phyloP scores from a whole-genome alignment of 371 early-diverging fungal genomes.

The Mucor saturninus region DNA sequence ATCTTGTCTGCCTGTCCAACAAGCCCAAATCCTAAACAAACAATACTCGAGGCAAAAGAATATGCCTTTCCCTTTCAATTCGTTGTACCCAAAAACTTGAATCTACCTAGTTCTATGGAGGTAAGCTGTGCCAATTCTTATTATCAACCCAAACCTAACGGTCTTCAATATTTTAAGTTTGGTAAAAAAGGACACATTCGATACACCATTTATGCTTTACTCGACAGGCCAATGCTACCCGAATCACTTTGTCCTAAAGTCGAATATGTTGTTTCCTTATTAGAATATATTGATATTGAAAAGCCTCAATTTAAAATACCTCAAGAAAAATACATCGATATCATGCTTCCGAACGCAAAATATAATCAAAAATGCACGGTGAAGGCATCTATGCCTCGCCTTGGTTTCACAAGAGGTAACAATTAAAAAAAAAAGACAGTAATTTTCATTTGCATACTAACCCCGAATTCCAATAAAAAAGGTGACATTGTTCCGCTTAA shows the following conservation, averaged over 20 bases:
- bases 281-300: constrained; percentile 49
- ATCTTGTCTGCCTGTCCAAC: constrained; percentile 27
- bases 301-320: constrained; percentile 29
- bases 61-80: constrained; percentile 50
- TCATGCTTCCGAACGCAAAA: constrained; percentile 31
- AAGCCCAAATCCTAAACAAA: constrained; percentile 17
- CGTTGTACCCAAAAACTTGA: constrained; percentile 40
- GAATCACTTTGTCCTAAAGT: constrained; percentile 47
- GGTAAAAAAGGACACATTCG: constrained; percentile 45
- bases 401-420: constrained; percentile 55
- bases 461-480: constrained; percentile 4
- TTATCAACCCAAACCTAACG: too few relatives aligned
- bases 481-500: constrained; percentile 50
- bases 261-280: constrained; percentile 43
- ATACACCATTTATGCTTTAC: constrained; percentile 43
- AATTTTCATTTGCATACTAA: background rate
- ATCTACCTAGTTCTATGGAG: constrained; percentile 55
- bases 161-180: constrained; percentile 10
- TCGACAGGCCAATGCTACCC: constrained; percentile 48
- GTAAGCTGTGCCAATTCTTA: constrained; percentile 22
- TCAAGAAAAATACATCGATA: constrained; percentile 35
- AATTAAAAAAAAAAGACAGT: constrained; percentile 4
- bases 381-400: constrained; percentile 42
- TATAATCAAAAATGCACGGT: constrained; percentile 36
- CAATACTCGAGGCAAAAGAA: constrained; percentile 40